Conservation (phyloP, 2,329 filamentous ascomycete species). For the Sordariomycetes sp. region DNA sequence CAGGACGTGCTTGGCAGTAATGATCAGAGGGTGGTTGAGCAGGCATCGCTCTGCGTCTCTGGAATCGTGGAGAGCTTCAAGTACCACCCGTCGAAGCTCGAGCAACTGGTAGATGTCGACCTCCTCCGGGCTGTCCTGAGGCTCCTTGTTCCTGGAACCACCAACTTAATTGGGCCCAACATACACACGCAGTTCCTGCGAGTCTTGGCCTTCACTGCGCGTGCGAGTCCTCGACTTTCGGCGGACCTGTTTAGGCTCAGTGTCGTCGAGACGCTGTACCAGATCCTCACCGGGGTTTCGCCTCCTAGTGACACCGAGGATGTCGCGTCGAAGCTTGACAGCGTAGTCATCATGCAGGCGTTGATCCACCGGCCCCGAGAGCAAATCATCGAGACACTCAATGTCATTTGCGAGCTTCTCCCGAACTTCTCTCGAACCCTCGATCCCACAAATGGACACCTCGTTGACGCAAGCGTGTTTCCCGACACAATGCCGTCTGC, state of each 20-base stretch:
- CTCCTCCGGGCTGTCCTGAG: conserved; percentile 75
- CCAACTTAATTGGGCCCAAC: conserved; percentile 84
- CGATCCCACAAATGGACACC: conserved; percentile 17
- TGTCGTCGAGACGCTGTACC: conserved; percentile 92
- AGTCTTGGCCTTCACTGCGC: conserved; percentile 79
- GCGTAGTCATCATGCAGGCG: conserved; percentile 96
- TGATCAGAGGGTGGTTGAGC: conserved; percentile 93
- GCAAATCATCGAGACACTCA: conserved; percentile 92
- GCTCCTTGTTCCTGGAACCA: conserved; percentile 82
- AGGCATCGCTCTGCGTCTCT: conserved; percentile 89
- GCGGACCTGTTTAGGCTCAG: conserved; percentile 91
- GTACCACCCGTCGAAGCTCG: conserved; percentile 72
- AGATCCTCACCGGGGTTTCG: conserved; percentile 91
- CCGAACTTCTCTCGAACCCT: conserved; percentile 54
- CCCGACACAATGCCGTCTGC: background rate
- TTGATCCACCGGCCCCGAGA: conserved; percentile 90
- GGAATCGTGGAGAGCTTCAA: conserved; percentile 96
- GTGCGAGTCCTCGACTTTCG: conserved; percentile 75
- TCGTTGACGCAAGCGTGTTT: background rate
- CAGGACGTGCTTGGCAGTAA: conserved; percentile 82
- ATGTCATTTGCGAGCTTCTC: conserved; percentile 90
- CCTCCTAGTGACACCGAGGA: conserved; percentile 69
- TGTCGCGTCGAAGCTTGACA: conserved; percentile 78
- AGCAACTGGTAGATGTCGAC: conserved; percentile 82
- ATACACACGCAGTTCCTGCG: conserved; percentile 95